Base-by-base conservation (phyloP, 345 rosid species). In the Erodium maritimum region DNA sequence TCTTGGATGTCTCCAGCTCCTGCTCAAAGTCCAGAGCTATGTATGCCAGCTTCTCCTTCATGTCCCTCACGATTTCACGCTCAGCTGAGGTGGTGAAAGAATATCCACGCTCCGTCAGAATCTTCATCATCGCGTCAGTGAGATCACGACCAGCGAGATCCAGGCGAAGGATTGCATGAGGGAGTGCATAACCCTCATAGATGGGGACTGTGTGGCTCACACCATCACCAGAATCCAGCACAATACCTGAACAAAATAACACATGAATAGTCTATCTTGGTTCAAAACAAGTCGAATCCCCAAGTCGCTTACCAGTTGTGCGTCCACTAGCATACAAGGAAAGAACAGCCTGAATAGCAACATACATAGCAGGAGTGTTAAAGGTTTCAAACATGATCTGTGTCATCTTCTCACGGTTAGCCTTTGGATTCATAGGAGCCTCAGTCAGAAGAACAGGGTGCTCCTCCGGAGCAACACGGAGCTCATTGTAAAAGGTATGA, bases 401-500 rank as follows among this genome's bases (percentile, higher is more conserved):
- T 59, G 80, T 79, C 91, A 82, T 84, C 83, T 84, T 84, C 73
- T 84, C 91, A 67, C 91, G 87, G 52, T 84, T 84, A 33, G 91
- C 91, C 62, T 82, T 84, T 0, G 90, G 90, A 56, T 84, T 84
- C 13, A 84, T 85, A 46, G 90, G 90, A 61, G 90, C 87, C 65
- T 84, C 91, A n/a, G 91, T 84, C 29, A 84, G 77, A 57, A 84
- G 91, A 71, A 84, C 76, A 0, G 91, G 91, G 62, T 84, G 91
- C 67, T 82, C 91, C 70, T 84, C 91, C 10, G 87, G 88, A 12
- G 91, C 91, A 5, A 84, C 87, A 65, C 91, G 90, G 45, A 84
- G 90, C 71, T 84, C 90, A 57, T 84, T 81, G 71, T n/a, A n/a
- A n/a, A n/a, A n/a, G n/a, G n/a, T n/a, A n/a, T n/a, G n/a, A n/a